These are phyloP conservation scores for Rickenella mellea DNA, from an alignment of 768 basidiomycete species.

Conservation along the genomic window DNA sequence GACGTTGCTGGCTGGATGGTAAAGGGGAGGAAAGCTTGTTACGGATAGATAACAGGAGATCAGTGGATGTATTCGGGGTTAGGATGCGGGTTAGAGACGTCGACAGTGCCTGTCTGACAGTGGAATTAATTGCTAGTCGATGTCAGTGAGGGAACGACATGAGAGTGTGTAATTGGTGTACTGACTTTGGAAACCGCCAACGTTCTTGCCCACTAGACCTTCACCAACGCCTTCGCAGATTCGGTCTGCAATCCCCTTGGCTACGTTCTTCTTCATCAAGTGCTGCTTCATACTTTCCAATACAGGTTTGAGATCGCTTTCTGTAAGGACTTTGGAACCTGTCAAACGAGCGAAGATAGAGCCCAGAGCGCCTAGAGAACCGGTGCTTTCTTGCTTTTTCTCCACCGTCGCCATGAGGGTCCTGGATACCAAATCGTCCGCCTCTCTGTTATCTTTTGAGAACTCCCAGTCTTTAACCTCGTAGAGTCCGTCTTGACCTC, in stretches of 20 bases:
- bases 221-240: constrained; percentile 93
- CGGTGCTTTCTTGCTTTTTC: constrained; percentile 16
- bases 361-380: constrained; percentile 56
- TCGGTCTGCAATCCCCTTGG: constrained; percentile 89
- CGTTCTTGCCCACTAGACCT: constrained; percentile 80
- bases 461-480: constrained; percentile 85
- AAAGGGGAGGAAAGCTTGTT: constrained; percentile 73
- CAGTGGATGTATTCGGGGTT: constrained; percentile 96
- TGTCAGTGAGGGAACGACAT: constrained; percentile 4
- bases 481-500: constrained; percentile 59
- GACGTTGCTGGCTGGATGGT: constrained; percentile 63
- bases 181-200: constrained; percentile 84
- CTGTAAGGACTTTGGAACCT: constrained; percentile 73
- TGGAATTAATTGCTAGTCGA: constrained; percentile 64
- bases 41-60: constrained; percentile 86
- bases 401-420: constrained; percentile 38
- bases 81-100: constrained; percentile 86
- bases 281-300: constrained; percentile 94
- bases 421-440: constrained; percentile 46
- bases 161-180: constrained; percentile 6
- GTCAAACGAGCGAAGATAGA: constrained; percentile 80
- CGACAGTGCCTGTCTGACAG: constrained; percentile 76
- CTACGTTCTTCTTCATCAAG: constrained; percentile 98
- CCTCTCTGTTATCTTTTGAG: constrained; percentile 25
- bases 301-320: constrained; percentile 79